Base-by-base conservation (phyloP, 495 filamentous ascomycete genomes). In the Tuber aestivum region DNA sequence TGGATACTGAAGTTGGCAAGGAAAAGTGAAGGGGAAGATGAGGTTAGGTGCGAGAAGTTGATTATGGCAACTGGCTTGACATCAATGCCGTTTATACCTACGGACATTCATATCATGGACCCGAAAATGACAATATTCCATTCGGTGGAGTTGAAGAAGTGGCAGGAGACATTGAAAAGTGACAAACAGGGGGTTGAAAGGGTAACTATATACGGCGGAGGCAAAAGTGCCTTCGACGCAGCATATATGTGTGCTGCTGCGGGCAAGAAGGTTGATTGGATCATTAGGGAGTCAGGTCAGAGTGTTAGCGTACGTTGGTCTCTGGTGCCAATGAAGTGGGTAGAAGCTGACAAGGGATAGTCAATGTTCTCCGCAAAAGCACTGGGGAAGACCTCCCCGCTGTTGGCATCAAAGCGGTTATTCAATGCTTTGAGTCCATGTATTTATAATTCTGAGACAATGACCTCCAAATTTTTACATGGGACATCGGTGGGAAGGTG, bases 221-320 rank as follows among this genome's bases (percentile, higher is more conserved):
- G 83, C 7, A 88, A 88, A 77, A 86, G 85, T 10, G 84, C 86
- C 1, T 86, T 84, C 70, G 87, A 88, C 72, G 83, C 86, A 9
- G 85, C 84, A 21, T 86, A 84, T 70, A 77, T 86, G 71, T 83
- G 85, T 23, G 77, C 84, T 0, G 80, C 83, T 37, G 77, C 80
- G 8, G 86, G 86, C 3, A 87, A 87, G 76, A 80, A 84, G 45
- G 86, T 88, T 4, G 82, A 84, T 44, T 87, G 86, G 86, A 78
- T 86, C 41, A 86, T 85, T 71, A 85, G 86, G 5, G 77, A 76
- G 3, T 83, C 82, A 21, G 85, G 85, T 1, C 72, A 79, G 38
- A 86, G 86, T 9, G 84, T 85, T 8, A 76, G 80, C 9, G 77
- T 65, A 18, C 32, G 56, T 32, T 65, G 56, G 32, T 8, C 56